These are phyloP conservation scores for Inonotus obliquus DNA, from an alignment of 1,284 basidiomycete genomes.

Conservation along the genomic window DNA sequence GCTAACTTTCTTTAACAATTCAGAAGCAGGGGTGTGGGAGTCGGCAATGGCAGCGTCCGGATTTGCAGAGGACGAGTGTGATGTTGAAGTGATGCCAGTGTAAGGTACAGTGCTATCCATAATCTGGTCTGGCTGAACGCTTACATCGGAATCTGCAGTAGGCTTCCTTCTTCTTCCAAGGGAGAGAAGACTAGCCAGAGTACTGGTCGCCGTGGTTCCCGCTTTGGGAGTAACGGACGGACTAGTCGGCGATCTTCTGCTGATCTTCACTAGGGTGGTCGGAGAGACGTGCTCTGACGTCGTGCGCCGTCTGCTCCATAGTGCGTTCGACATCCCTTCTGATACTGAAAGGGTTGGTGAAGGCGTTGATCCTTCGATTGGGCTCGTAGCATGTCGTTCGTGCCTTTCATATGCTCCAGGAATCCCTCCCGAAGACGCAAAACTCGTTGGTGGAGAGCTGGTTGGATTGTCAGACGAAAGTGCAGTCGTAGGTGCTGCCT, in stretches of 20 bases:
- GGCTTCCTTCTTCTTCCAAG: slow-evolving; percentile 11
- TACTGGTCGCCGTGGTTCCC: slow-evolving; percentile 9
- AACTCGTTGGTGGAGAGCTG: slow-evolving; percentile 11
- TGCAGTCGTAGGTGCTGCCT: slow-evolving; percentile 18
- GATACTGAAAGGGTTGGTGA: slow-evolving; percentile 16
- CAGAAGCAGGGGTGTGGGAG: slow-evolving; percentile 3
- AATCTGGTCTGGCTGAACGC: not conserved
- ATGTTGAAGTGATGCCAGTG: not conserved
- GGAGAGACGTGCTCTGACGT: slow-evolving; percentile 15
- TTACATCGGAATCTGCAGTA: not conserved
- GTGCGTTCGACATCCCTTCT: slow-evolving; percentile 18
- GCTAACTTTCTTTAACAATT: slow-evolving; percentile 6
- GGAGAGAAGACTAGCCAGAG: slow-evolving; percentile 15
- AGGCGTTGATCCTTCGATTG: slow-evolving; percentile 11
- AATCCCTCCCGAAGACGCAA: slow-evolving; percentile 4
- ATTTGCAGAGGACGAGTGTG: not conserved
- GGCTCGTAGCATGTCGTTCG: slow-evolving; percentile 4
- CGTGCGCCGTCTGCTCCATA: slow-evolving; percentile 13
- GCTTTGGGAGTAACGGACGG: not conserved
- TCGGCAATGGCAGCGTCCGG: not conserved
- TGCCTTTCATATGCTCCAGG: not conserved
- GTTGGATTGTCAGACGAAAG: slow-evolving; percentile 18
- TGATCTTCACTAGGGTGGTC: not conserved
- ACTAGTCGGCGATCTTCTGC: not conserved
- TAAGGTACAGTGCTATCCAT: not conserved